phyloP scores from a whole-genome alignment of 345 rosid genomes.

The Mercurialis annua region DNA sequence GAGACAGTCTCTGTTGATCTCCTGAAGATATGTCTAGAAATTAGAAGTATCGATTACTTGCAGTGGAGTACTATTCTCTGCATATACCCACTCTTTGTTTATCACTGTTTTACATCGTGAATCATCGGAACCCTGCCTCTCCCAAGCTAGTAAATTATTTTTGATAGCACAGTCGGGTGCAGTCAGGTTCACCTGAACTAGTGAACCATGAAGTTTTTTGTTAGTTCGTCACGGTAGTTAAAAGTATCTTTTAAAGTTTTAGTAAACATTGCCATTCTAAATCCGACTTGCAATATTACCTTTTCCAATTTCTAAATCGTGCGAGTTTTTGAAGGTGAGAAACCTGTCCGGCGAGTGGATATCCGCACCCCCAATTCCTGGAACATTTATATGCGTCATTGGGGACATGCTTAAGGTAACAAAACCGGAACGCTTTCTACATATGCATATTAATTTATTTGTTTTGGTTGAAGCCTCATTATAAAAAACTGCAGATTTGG shows the following conservation, averaged over 20 bases:
- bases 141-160: too few relatives aligned
- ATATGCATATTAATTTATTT: neutral
- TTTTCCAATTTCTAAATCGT: neutral
- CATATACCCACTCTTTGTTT: neutral
- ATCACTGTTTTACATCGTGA: neutral
- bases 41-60: neutral
- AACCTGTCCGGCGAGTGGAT: constrained; percentile 82
- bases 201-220: too few relatives aligned
- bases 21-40: neutral
- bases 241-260: too few relatives aligned
- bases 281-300: neutral
- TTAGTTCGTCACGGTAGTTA: too few relatives aligned
- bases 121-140: neutral
- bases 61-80: neutral
- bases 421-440: too few relatives aligned
- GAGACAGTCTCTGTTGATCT: neutral
- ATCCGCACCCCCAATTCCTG: constrained; percentile 76
- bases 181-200: too few relatives aligned
- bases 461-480: neutral
- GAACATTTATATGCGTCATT: constrained; percentile 85
- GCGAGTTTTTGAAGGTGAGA: constrained; percentile 51
- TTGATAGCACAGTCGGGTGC: too few relatives aligned
- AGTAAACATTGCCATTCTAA: too few relatives aligned
- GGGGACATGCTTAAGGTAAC: constrained; percentile 92
- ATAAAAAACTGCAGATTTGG: constrained; percentile 55